phyloP scores from a whole-genome alignment of 208 protist species.

The Tritrichomonas foetus region DNA sequence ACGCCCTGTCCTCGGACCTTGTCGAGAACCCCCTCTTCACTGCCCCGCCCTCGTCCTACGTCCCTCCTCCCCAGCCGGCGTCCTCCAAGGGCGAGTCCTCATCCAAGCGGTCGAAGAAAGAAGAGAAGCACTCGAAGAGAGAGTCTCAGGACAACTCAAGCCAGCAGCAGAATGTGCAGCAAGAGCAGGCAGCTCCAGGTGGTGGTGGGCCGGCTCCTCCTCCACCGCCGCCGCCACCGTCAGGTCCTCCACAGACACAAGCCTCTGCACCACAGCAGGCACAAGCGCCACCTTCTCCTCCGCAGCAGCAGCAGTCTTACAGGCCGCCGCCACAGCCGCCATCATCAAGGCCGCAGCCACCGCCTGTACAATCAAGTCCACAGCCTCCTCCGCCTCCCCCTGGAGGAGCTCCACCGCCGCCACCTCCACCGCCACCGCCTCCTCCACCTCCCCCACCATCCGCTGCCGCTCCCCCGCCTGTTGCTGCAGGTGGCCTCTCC shows the following conservation, averaged over 20 bases:
- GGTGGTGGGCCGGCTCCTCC: no score
- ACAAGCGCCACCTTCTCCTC: not conserved
- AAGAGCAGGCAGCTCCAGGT: no score
- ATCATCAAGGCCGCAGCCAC: not conserved
- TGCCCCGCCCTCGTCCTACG: not conserved
- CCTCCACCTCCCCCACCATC: not conserved
- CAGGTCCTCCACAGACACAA: not conserved
- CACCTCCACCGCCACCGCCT: not conserved
- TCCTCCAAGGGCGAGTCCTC: not conserved
- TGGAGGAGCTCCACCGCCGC: not conserved
- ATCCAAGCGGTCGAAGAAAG: not conserved
- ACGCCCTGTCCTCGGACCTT: not conserved
- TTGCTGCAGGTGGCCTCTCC: not conserved
- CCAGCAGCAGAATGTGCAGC: no score
- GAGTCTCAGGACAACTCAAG: no score
- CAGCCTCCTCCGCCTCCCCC: not conserved
- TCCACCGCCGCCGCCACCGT: not conserved
- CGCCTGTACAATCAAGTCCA: not conserved
- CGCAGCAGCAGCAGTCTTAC: no score
- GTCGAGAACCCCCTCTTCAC: not conserved
- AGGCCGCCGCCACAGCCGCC: not conserved
- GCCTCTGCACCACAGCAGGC: not conserved
- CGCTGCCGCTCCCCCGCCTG: not conserved
- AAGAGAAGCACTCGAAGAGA: not conserved
- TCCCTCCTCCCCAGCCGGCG: not conserved